A percentile compares a stretch with the other conserved stretches of the same genome.
Conservation (phyloP, 1,284 basidiomycete genomes). For the Pyrrhoderma noxium region DNA sequence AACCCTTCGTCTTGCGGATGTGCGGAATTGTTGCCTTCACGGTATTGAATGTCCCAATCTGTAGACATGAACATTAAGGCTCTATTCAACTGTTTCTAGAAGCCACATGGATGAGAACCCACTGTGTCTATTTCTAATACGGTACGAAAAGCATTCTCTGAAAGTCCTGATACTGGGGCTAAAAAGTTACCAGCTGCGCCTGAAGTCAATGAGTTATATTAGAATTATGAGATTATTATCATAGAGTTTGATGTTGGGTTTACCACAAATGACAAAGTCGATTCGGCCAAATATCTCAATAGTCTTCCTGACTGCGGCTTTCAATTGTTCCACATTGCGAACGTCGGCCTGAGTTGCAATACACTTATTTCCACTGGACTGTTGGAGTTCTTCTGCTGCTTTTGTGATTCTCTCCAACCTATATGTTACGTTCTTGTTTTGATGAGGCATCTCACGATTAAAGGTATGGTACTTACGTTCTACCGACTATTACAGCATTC, state of each 20-base stretch:
- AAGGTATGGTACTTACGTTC: conserved; percentile 54
- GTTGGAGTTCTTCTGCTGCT: conserved; percentile 67
- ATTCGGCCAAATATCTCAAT: conserved; percentile 79
- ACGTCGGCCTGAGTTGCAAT: conserved; percentile 80
- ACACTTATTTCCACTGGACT: conserved; percentile 65
- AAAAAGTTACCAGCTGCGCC: conserved; percentile 89
- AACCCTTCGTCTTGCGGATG: conserved; percentile 64
- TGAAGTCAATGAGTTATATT: conserved; percentile 25
- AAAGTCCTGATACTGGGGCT: conserved; percentile 73
- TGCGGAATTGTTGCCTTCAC: conserved; percentile 83
- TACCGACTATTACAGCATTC: conserved; percentile 74
- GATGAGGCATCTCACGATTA: too few relatives aligned
- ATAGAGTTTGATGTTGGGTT: conserved; percentile 3
- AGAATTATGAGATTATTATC: not conserved
- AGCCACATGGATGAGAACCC: conserved; percentile 23
- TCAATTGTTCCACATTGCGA: conserved; percentile 64
- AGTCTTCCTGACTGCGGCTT: conserved; percentile 70
- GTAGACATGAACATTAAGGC: too few relatives aligned
- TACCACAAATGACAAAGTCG: conserved; percentile 93
- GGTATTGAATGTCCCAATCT: conserved; percentile 92
- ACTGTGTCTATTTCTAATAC: conserved; percentile 94
- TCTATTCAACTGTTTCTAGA: not conserved
- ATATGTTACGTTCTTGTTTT: too few relatives aligned
- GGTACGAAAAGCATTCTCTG: conserved; percentile 85
- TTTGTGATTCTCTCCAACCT: not conserved